phyloP scores from a whole-genome alignment of 2,329 filamentous ascomycete genomes.

The Keithomyces neogunnii region DNA sequence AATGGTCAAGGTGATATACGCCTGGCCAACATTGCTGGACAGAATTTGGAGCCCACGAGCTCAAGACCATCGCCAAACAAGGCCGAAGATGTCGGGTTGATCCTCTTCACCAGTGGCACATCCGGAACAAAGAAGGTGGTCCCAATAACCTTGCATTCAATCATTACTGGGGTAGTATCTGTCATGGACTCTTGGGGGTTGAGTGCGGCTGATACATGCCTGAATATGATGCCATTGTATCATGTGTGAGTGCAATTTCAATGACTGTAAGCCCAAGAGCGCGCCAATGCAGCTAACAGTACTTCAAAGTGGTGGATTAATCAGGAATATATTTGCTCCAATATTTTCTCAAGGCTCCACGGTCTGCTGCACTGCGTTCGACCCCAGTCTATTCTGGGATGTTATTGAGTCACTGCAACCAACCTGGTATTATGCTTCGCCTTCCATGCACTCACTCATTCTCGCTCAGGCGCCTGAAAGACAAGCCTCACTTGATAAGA shows the following conservation, averaged over 20 bases:
- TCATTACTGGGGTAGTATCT: constrained; percentile 41
- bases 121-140: constrained; percentile 52
- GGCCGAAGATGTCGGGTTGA: constrained; percentile 37
- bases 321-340: constrained; percentile 46
- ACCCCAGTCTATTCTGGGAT: constrained; percentile 48
- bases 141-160: constrained; percentile 40
- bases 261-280: neutral
- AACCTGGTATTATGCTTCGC: constrained; percentile 51
- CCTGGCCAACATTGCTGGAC: constrained; percentile 14
- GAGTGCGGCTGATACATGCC: constrained; percentile 35
- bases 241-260: constrained; percentile 36
- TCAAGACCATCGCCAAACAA: constrained; percentile 25
- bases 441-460: constrained; percentile 48
- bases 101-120: constrained; percentile 50
- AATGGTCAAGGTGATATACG: constrained; percentile 27
- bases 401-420: constrained; percentile 36
- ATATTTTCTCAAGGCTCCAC: constrained; percentile 44
- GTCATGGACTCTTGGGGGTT: constrained; percentile 47
- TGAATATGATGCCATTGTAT: constrained; percentile 53
- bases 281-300: neutral
- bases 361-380: constrained; percentile 45
- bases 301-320: constrained; percentile 36
- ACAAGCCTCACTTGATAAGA: constrained; percentile 29
- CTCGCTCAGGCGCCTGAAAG: constrained; percentile 35
- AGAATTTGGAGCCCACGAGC: constrained; percentile 1